Conservation (phyloP, 352 stramenopile genomes). For the Phytophthora pseudosyringae region DNA sequence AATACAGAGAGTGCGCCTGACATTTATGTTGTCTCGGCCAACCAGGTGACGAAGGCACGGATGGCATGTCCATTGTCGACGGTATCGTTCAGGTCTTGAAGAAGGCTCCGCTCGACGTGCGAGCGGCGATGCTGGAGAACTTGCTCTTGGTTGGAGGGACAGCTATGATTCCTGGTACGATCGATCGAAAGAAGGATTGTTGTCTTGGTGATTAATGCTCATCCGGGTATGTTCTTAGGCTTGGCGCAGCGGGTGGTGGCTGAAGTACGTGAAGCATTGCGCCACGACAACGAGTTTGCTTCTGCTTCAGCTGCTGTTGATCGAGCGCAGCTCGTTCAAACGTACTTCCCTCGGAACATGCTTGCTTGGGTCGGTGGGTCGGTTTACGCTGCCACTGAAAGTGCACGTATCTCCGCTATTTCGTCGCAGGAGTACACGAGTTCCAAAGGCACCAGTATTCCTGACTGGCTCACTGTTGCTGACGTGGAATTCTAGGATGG, state of each 20-base stretch:
- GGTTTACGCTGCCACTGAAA: slow-evolving; percentile 75
- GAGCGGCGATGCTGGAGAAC: slow-evolving; percentile 70
- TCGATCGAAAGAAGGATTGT: neutral
- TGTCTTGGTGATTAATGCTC: neutral
- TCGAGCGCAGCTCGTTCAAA: slow-evolving; percentile 44
- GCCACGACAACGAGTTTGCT: slow-evolving; percentile 48
- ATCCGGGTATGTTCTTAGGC: slow-evolving; percentile 36
- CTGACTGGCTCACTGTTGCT: slow-evolving; percentile 77
- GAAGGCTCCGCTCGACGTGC: slow-evolving; percentile 70
- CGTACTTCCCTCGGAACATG: slow-evolving; percentile 77
- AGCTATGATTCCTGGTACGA: slow-evolving; percentile 77
- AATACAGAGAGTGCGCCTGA: neutral
- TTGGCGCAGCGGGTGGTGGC: slow-evolving; percentile 58
- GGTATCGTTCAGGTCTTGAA: slow-evolving; percentile 61
- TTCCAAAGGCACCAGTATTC: slow-evolving; percentile 40
- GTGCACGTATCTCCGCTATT: slow-evolving; percentile 47
- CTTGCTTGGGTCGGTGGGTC: slow-evolving; percentile 80
- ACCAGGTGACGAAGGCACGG: slow-evolving; percentile 39
- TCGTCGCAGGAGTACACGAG: slow-evolving; percentile 59
- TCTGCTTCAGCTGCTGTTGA: slow-evolving; percentile 42
- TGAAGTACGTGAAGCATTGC: slow-evolving; percentile 50
- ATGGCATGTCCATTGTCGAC: slow-evolving; percentile 60
- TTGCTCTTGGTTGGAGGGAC: slow-evolving; percentile 77
- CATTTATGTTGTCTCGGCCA: neutral
- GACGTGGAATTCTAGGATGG: slow-evolving; percentile 36